phyloP scores from a whole-genome alignment of 2,329 filamentous ascomycete species.

The Pochonia chlamydosporia region DNA sequence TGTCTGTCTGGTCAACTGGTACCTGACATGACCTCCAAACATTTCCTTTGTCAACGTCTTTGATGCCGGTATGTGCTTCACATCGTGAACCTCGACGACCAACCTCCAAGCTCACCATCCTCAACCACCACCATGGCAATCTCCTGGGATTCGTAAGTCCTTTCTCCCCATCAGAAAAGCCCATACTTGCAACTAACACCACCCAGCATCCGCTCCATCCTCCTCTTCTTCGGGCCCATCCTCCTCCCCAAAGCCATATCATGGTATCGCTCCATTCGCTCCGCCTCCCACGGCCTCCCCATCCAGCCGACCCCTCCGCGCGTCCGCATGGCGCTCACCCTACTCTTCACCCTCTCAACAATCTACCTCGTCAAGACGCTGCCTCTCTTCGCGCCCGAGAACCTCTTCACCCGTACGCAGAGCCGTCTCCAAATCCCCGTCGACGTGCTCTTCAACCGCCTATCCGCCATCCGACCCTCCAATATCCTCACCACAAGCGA shows the following conservation, averaged over 20 bases:
- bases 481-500: conserved; percentile 51
- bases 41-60: no score
- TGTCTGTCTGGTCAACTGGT: no score
- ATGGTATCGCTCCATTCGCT: conserved; percentile 54
- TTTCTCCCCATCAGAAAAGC: background rate
- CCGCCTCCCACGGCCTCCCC: conserved; percentile 40
- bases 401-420: conserved; percentile 71
- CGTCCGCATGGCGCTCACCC: conserved; percentile 51
- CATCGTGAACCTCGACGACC: background rate
- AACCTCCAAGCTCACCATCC: background rate
- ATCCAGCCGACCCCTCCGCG: conserved; percentile 49
- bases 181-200: conserved; percentile 4
- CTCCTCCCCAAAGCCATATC: conserved; percentile 60
- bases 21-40: no score
- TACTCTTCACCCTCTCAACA: conserved; percentile 48
- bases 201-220: conserved; percentile 46
- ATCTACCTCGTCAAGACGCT: conserved; percentile 54
- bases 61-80: background rate
- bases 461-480: conserved; percentile 50
- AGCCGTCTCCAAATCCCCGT: conserved; percentile 82
- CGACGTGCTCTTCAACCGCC: conserved; percentile 75
- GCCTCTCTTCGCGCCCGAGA: conserved; percentile 65
- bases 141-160: conserved; percentile 11
- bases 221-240: conserved; percentile 63
- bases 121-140: conserved; percentile 9